Percentiles rank a stretch among this genome's conserved stretches.
These are phyloP conservation scores for Iris pallida DNA, from an alignment of 116 monocot genomes.

Conservation along the genomic window DNA sequence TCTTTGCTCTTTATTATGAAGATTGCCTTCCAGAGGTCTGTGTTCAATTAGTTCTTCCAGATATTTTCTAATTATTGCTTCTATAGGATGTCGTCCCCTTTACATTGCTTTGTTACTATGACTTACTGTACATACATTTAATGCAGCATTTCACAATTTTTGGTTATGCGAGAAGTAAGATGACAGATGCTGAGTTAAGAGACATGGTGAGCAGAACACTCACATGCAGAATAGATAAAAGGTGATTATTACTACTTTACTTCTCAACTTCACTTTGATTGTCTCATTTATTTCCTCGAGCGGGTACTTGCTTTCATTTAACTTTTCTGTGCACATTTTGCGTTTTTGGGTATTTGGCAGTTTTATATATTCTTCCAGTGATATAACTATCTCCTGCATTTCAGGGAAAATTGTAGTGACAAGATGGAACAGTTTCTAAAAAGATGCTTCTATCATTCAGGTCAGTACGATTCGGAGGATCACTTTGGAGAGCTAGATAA, in stretches of 20 bases:
- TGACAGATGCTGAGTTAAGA: constrained; percentile 90
- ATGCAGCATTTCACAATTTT: constrained; percentile 90
- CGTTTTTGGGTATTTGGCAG: too few species aligned
- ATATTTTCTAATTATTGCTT: background rate
- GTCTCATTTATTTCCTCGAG: background rate
- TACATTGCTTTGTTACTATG: background rate
- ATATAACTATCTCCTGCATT: constrained; percentile 5
- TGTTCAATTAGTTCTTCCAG: constrained; percentile 1
- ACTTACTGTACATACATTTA: constrained; percentile 1
- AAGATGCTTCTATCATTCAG: constrained; percentile 89
- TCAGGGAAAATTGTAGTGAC: constrained; percentile 68
- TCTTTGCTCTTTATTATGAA: constrained; percentile 85
- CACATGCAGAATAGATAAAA: constrained; percentile 89
- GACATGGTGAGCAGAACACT: constrained; percentile 84
- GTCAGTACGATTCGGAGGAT: constrained; percentile 74
- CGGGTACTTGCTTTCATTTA: too few species aligned
- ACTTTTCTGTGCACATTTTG: too few species aligned
- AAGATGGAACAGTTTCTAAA: constrained; percentile 82
- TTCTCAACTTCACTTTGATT: background rate
- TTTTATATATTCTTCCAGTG: background rate
- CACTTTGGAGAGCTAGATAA: constrained; percentile 62
- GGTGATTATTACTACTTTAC: constrained; percentile 26
- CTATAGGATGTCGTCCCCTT: background rate
- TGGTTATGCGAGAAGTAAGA: constrained; percentile 91
- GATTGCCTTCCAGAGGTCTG: constrained; percentile 72